phyloP scores from a whole-genome alignment of 2,329 filamentous ascomycete genomes.

The Neonectria punicea region DNA sequence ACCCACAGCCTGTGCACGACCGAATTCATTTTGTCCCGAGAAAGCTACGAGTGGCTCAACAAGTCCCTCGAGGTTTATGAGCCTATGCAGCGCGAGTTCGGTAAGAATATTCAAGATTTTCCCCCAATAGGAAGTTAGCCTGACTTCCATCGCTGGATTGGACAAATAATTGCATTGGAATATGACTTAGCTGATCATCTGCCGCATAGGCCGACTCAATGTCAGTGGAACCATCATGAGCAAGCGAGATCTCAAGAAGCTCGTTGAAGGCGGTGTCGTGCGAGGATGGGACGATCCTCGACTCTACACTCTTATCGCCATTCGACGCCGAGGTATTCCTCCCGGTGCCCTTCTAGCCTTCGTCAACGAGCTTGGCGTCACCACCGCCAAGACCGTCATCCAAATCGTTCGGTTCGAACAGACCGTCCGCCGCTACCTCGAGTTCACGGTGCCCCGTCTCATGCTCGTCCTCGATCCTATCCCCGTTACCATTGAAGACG shows the following conservation, averaged over 20 bases:
- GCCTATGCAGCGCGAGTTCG: slow-evolving; percentile 92
- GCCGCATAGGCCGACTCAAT: slow-evolving; percentile 59
- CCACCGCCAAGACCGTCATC: slow-evolving; percentile 82
- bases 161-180: too few species aligned
- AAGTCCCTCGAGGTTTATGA: slow-evolving; percentile 84
- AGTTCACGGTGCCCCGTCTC: slow-evolving; percentile 85
- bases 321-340: slow-evolving; percentile 86
- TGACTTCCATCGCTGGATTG: too few species aligned
- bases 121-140: too few species aligned
- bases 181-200: too few species aligned
- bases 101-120: slow-evolving; percentile 29
- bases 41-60: slow-evolving; percentile 92
- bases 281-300: slow-evolving; percentile 92
- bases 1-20: slow-evolving; percentile 94
- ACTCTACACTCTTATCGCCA: slow-evolving; percentile 85
- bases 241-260: slow-evolving; percentile 83
- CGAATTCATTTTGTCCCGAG: slow-evolving; percentile 86
- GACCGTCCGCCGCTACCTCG: slow-evolving; percentile 85
- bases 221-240: slow-evolving; percentile 87
- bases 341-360: slow-evolving; percentile 90
- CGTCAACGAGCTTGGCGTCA: slow-evolving; percentile 90
- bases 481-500: slow-evolving; percentile 82
- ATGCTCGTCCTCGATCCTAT: slow-evolving; percentile 92
- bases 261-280: slow-evolving; percentile 82
- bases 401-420: slow-evolving; percentile 87